These are phyloP conservation scores for Draba incana DNA, from an alignment of 345 rosid species.

Conservation along the genomic window DNA sequence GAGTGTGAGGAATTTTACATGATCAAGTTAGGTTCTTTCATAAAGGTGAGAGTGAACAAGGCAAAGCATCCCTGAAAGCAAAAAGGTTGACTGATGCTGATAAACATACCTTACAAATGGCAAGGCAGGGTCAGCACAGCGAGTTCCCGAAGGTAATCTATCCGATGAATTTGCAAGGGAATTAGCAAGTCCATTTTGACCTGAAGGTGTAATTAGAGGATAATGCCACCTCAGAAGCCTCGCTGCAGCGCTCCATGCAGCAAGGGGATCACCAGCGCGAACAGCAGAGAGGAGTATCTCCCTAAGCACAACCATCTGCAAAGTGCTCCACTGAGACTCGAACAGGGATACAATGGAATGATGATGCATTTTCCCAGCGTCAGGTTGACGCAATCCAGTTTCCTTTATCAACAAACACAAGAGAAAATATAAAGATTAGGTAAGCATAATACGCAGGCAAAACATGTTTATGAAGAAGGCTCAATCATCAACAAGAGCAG, in stretches of 20 bases:
- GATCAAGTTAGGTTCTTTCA: slow-evolving; percentile 26
- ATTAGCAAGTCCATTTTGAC: slow-evolving; percentile 97
- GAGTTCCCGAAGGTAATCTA: slow-evolving; percentile 93
- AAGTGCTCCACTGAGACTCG: slow-evolving; percentile 98
- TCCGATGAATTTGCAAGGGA: slow-evolving; percentile 87
- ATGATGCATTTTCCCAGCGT: slow-evolving; percentile 76
- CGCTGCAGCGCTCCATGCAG: slow-evolving; percentile 99
- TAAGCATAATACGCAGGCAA: not conserved
- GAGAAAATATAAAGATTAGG: slow-evolving; percentile 10
- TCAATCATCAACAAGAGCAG: slow-evolving; percentile 19
- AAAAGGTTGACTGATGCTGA: slow-evolving; percentile 13
- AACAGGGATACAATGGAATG: slow-evolving; percentile 83
- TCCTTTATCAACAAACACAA: slow-evolving; percentile 51
- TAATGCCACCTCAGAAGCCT: slow-evolving; percentile 91
- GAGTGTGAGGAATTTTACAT: slow-evolving; percentile 16
- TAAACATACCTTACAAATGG: slow-evolving; percentile 83
- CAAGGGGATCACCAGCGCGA: slow-evolving; percentile 97
- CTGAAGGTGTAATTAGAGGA: slow-evolving; percentile 96
- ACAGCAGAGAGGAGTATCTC: slow-evolving; percentile 97
- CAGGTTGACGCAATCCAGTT: slow-evolving; percentile 59
- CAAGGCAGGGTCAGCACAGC: slow-evolving; percentile 96
- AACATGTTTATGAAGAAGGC: slow-evolving; percentile 22
- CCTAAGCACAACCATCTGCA: slow-evolving; percentile 98
- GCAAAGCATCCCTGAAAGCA: slow-evolving; percentile 14
- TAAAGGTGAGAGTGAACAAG: slow-evolving; percentile 16